Evolutionary conservation across 768 basidiomycete species (phyloP), one percentile per base, ranked within the genome.

Genomic region (Agaricus subrufescens): DNA sequence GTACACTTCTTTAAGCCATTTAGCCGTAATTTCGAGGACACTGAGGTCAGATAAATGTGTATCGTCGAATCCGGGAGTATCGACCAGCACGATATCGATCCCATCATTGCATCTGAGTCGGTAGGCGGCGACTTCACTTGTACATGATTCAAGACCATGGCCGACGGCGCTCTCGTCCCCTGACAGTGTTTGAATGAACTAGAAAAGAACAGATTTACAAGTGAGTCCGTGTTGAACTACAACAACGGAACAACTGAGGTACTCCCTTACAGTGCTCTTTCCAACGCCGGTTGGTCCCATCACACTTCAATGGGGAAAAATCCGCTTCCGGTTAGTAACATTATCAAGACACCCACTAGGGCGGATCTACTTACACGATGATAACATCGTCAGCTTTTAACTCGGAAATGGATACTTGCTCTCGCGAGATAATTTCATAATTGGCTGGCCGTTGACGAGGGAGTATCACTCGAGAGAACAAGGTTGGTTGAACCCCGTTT

Each of bases 11-110:
- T 52, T 50, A 34, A 61, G 55, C 42, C 52, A 58, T 2, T 55
- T 48, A 3, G 60, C 48, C 29, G 57, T 56, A 4, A 48, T 48
- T 19, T 48, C 53, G 19, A 53, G 51, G 34, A 61, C 55, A 10
- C 48, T 51, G 2, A 37, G 19, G 19, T 58, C 50, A 37, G 38
- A 59, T 7, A 54, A 38, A 40, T 54, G 15, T 1, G 48, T 55
- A 30, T 58, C 46, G 29, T 62, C 47, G 38, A 62, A 62, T 1
- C 58, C 56, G 2, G 61, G 61, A 1, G 61, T 57, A 34, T 62
- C 61, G 49, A 62, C 61, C 10, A 62, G 52, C 29, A 60, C 52
- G 43, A 58, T 23, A 4, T 53, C 11, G 15, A 23, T 25, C 19
- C 27, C 19, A 19, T 53, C 51, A 8, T 9, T 12, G 19, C 27